Percentiles rank a stretch among this genome's conserved stretches.
These are phyloP conservation scores for Phaeosphaeria sp. DNA, from an alignment of 2,329 filamentous ascomycete species.

Conservation along the genomic window DNA sequence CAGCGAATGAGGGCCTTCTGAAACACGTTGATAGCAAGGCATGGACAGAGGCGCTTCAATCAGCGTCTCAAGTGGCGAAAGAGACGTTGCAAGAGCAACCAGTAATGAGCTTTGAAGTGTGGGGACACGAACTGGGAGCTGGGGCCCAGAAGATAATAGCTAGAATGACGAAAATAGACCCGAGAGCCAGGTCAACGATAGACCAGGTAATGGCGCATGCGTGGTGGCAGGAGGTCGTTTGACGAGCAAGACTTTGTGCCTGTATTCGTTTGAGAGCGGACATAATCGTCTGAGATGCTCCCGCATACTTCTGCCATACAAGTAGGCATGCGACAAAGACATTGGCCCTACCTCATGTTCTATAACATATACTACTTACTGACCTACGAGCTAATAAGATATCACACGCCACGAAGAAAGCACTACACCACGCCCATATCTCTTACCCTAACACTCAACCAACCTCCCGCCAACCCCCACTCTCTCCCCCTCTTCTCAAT, in stretches of 20 bases:
- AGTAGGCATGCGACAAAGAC: too few species aligned
- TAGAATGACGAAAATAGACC: slow-evolving; percentile 44
- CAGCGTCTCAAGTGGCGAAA: slow-evolving; percentile 32
- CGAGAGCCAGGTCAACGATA: slow-evolving; percentile 42
- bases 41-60: slow-evolving; percentile 31
- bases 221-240: slow-evolving; percentile 36
- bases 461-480: too few species aligned
- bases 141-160: slow-evolving; percentile 43
- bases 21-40: slow-evolving; percentile 34
- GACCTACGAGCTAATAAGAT: too few species aligned
- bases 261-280: not conserved
- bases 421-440: too few species aligned
- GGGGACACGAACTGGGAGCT: slow-evolving; percentile 35
- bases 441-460: too few species aligned
- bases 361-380: too few species aligned
- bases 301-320: too few species aligned
- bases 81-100: slow-evolving; percentile 33
- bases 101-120: slow-evolving; percentile 32
- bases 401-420: too few species aligned
- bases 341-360: too few species aligned
- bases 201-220: slow-evolving; percentile 42
- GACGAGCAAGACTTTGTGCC: not conserved
- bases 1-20: slow-evolving; percentile 29
- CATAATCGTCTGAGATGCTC: too few species aligned
- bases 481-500: too few species aligned